Conservation (phyloP, 2,329 filamentous ascomycete species). For the Thermoascus crustaceus region DNA sequence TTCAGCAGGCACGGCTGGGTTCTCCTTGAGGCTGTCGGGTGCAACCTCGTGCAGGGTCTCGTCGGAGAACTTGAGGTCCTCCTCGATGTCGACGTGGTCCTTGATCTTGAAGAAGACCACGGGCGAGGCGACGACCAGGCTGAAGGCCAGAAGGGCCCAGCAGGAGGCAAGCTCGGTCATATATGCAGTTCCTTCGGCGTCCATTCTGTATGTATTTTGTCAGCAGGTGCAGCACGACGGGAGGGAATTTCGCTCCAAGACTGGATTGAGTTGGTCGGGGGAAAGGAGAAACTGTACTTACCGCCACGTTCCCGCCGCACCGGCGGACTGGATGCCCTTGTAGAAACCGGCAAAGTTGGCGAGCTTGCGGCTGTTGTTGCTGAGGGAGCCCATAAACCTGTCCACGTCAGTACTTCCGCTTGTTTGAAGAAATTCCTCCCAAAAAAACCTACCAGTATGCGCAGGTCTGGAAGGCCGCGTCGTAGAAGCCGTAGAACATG, state of each 20-base stretch:
- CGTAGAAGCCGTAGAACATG: conserved; percentile 84
- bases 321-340: conserved; percentile 84
- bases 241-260: too few species aligned
- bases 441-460: conserved; percentile 64
- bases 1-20: too few species aligned
- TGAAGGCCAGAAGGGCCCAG: conserved; percentile 69
- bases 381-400: conserved; percentile 85
- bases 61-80: conserved; percentile 77
- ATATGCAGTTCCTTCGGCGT: conserved; percentile 54
- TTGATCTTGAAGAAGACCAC: conserved; percentile 72
- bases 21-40: neutral
- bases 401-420: conserved; percentile 3
- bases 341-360: conserved; percentile 90
- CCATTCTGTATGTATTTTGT: too few species aligned
- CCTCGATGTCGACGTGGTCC: conserved; percentile 71
- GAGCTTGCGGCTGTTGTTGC: conserved; percentile 84
- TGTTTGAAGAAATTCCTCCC: neutral
- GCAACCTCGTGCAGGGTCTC: conserved; percentile 67
- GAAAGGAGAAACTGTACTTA: conserved; percentile 16
- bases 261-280: too few species aligned
- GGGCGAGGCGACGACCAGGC: conserved; percentile 67
- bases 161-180: conserved; percentile 64
- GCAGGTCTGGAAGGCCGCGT: conserved; percentile 81
- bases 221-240: too few species aligned
- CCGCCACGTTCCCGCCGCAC: conserved; percentile 54